Evolutionary conservation across 1,284 basidiomycete genomes (phyloP), one percentile per base, ranked within the genome.

Genomic region (Peniophora sp.): DNA sequence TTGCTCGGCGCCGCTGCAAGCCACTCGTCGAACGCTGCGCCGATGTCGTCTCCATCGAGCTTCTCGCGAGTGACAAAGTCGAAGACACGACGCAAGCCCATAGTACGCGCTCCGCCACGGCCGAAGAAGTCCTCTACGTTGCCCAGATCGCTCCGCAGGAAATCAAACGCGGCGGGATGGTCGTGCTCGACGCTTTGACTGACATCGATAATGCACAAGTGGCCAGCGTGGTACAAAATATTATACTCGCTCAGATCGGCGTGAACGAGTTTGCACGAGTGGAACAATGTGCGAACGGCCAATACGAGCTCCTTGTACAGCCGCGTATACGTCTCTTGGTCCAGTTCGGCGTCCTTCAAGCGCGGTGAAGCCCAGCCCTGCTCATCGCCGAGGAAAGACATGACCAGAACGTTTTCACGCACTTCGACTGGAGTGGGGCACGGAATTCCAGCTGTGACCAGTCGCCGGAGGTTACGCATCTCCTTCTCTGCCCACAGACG

Each of bases 201-300:
- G 54, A 99, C 97, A 65, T 99, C 97, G 69, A 99, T 99, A 62
- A 99, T 89, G 71, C 82, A 95, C 14, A 97, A 77, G 63, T 95
- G 91, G 2, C 68, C 71, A 51, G 83, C 77, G 69, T 90, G 86
- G 61, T 81, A 94, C 61, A 99, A 77, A 57, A 99, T 87, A 65
- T 99, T 99, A 80, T 99, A 99, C 68, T 99, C 97, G 54, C 90
- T 94, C 53, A 99, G 74, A 73, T 99, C 97, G 51, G 97, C 97
- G 61, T 99, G 97, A 0, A 99, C 96, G 50, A 99, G 82, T 53
- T 85, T 86, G 77, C 97, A 99, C 35, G 78, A 74, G 58, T 92
- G 88, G 68, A 88, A 99, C 76, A 99, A 89, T 54, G 76, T 79
- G 53, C 96, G 82, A 49, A 95, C 78, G 52, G 79, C 81, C 56